Base-by-base conservation (phyloP, 371 early-diverging fungal species). In the Rhizopus sp. region DNA sequence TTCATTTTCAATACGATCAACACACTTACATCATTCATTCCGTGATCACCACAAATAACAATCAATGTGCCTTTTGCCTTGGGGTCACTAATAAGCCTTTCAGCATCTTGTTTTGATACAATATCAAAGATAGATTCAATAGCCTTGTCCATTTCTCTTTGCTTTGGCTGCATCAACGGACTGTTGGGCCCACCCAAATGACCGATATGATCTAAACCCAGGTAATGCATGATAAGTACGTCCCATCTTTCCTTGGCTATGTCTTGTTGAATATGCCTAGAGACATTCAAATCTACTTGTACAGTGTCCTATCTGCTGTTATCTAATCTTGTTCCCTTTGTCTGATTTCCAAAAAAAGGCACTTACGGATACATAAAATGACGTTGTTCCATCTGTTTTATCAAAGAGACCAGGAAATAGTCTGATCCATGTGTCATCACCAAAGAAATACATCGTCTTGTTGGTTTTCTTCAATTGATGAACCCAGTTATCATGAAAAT, bases 11-110 rank as follows among this genome's bases (percentile, higher is more conserved):
- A 3, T 42, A n/a, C 17, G 10, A 12, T 23, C 23, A 23, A 23
- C 23, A 42, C 7, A 42, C 31, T 40, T 49, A 94, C 88, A 61
- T 92, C 87, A 68, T 96, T 98, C 94, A 99, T 97, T 1, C 99
- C 99, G 71, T 99, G 99, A 77, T 99, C 99, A 35, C 99, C 98
- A 53, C 96, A 85, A 10, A 99, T 75, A n/a, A 98, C 84, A 47
- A 99, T 80, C 31, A 98, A 68, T 1, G 99, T 96, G 0, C 88
- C 84, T 57, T 80, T 76, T 15, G 86, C 75, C 46, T 51, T 52
- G 3, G 55, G 31, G 32, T 75, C 66, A 2, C 48, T 23, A 12
- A 35, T n/a, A 8, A 73, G 57, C 5, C 85, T 70, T 4, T 70
- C 61, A 1, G 49, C 59, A 57, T 84, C 86, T 47, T 83, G 77